A percentile compares a stretch with the other conserved stretches of the same genome.
Evolutionary conservation across 495 filamentous ascomycete species (phyloP).

Genomic region (Polyplosphaeria fusca): DNA sequence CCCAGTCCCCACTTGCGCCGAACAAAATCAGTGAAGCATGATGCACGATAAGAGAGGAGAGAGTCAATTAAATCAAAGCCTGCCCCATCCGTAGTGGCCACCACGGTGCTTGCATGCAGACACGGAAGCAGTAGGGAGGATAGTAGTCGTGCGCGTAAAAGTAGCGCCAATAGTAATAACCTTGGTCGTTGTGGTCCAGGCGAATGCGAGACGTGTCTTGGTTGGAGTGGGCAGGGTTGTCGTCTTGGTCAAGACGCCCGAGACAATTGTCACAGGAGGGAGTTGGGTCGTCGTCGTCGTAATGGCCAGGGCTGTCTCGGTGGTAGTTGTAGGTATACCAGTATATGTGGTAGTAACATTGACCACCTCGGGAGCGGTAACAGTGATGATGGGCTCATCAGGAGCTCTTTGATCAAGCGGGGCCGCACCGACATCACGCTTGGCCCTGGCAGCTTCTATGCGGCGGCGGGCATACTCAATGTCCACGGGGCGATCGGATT

Average conservation of each 20-base stretch:
- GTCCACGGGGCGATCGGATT: constrained; percentile 26
- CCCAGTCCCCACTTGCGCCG: too few species aligned
- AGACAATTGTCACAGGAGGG: constrained; percentile 31
- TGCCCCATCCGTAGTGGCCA: constrained; percentile 15
- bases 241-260: constrained; percentile 32
- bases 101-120: constrained; percentile 24
- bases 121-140: constrained; percentile 28
- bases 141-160: constrained; percentile 32
- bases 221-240: constrained; percentile 31
- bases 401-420: constrained; percentile 27
- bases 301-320: constrained; percentile 9
- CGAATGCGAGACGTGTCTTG: constrained; percentile 21
- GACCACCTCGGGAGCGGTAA: constrained; percentile 17
- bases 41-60: too few species aligned
- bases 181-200: constrained; percentile 24
- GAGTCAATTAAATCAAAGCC: too few species aligned
- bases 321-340: constrained; percentile 15
- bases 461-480: constrained; percentile 27
- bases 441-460: constrained; percentile 23
- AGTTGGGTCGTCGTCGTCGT: constrained; percentile 17
- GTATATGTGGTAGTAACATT: constrained; percentile 27
- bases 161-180: constrained; percentile 34
- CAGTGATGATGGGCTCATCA: constrained; percentile 27
- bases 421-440: constrained; percentile 9
- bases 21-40: background rate